Base-by-base conservation (phyloP, 805 yeast genomes). In the Candida pseudofarinosa region DNA sequence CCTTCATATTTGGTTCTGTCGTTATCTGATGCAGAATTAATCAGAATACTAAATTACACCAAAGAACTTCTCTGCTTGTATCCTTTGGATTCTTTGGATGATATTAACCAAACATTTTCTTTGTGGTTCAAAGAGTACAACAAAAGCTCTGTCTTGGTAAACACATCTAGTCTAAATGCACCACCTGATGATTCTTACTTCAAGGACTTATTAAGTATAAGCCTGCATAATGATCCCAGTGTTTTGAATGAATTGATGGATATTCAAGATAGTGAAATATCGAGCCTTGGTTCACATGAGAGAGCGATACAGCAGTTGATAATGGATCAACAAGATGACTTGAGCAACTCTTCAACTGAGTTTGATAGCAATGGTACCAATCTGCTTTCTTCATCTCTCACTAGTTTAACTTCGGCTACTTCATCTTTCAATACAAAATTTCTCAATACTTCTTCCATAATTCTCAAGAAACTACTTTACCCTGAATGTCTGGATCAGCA, bases 121-220 rank as follows among this genome's bases (percentile, higher is more conserved):
- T 49, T 55, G 17, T 67, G 71, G 73, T 69, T 69, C 39, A 48
- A 54, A n/a, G 52, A 60, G 20, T 66, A 54, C 46, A 69, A 68
- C 46, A 31, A 37, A 3, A 42, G 49, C 32, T 67, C 73, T 0
- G 74, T 68, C 2, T 48, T 68, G 10, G 37, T 52, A 39, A 69
- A 58, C n/a, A 58, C 72, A 0, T 67, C 73, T 6, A 38, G 33
- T n/a, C 34, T 56, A 15, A 34, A 36, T 18, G 23, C 42, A 4
- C 46, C 45, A 31, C 33, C 38, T 23, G 35, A 42, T 3, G 49
- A 52, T 32, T 32, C 38, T 42, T 5, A 30, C 18, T 16, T 33
- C 7, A 49, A 45, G 34, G 20, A 35, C 17, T 16, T 37, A 40
- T 37, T 47, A 19, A 16, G 39, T n/a, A 16, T 16, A 4, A 37